A percentile compares a stretch with the other conserved stretches of the same genome.
These are phyloP conservation scores for Colletotrichum cuscutae DNA, from an alignment of 2,329 filamentous ascomycete genomes.

Conservation along the genomic window DNA sequence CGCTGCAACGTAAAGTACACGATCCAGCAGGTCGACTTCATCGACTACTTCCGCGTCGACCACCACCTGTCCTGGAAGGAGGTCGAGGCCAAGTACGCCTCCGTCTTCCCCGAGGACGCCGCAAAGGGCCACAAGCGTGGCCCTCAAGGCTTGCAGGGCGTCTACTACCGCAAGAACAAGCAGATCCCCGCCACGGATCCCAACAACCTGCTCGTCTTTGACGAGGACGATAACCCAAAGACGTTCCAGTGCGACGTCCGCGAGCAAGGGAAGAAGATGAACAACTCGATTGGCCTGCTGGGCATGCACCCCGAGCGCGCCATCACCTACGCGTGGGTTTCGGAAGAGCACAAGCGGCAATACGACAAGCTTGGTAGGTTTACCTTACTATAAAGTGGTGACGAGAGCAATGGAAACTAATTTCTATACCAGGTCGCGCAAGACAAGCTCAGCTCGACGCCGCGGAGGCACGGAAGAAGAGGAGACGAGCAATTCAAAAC, in stretches of 20 bases:
- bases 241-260: constrained; percentile 39
- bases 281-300: constrained; percentile 40
- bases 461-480: constrained; percentile 32
- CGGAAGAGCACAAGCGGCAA: constrained; percentile 36
- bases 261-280: constrained; percentile 40
- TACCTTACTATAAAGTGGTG: background rate
- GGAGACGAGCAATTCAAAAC: constrained; percentile 32
- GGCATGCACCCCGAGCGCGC: constrained; percentile 47
- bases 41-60: constrained; percentile 37
- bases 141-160: constrained; percentile 34
- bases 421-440: constrained; percentile 8
- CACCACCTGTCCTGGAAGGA: constrained; percentile 36
- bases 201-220: constrained; percentile 35
- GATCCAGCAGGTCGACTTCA: constrained; percentile 37
- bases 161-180: constrained; percentile 38
- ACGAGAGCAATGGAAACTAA: background rate
- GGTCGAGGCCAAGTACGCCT: constrained; percentile 36
- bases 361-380: constrained; percentile 43
- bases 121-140: constrained; percentile 35
- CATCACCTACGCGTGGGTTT: constrained; percentile 46
- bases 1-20: constrained; percentile 38
- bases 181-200: constrained; percentile 35
- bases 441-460: constrained; percentile 35
- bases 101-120: constrained; percentile 33
- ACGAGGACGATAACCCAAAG: constrained; percentile 34